Conservation (phyloP, 345 rosid species). For the Aegle marmelos region DNA sequence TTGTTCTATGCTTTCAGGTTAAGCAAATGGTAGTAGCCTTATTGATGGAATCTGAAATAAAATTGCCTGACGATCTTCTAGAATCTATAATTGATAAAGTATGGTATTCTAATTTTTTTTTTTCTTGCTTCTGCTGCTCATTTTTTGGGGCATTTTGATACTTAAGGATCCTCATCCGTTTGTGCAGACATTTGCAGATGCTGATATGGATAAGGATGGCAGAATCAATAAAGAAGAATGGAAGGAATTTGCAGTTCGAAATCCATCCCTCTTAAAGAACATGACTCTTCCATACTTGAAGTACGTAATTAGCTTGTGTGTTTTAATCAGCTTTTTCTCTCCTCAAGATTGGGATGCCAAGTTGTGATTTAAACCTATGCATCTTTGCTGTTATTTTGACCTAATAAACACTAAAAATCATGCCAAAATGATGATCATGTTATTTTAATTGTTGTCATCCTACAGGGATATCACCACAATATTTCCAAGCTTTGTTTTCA, state of each 20-base stretch:
- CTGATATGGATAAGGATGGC: constrained; percentile 64
- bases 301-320: constrained; percentile 27
- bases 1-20: constrained; percentile 47
- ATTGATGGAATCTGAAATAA: constrained; percentile 60
- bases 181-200: constrained; percentile 75
- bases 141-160: background rate
- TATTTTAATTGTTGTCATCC: background rate
- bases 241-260: constrained; percentile 50
- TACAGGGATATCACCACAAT: constrained; percentile 63
- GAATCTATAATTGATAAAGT: constrained; percentile 73
- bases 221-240: constrained; percentile 63
- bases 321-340: background rate
- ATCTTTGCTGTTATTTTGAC: background rate
- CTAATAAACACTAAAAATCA: background rate
- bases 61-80: constrained; percentile 53
- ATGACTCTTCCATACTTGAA: constrained; percentile 79
- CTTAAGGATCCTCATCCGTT: background rate
- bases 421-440: background rate
- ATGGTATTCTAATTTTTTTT: constrained; percentile 6
- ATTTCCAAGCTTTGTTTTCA: constrained; percentile 66
- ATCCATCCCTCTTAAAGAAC: constrained; percentile 66
- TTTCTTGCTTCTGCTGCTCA: background rate
- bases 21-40: constrained; percentile 80
- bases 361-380: background rate
- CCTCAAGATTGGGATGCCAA: background rate